Evolutionary conservation across 2,329 filamentous ascomycete genomes (phyloP), one percentile per base, ranked within the genome.

Genomic region (Colletotrichum costaricense): DNA sequence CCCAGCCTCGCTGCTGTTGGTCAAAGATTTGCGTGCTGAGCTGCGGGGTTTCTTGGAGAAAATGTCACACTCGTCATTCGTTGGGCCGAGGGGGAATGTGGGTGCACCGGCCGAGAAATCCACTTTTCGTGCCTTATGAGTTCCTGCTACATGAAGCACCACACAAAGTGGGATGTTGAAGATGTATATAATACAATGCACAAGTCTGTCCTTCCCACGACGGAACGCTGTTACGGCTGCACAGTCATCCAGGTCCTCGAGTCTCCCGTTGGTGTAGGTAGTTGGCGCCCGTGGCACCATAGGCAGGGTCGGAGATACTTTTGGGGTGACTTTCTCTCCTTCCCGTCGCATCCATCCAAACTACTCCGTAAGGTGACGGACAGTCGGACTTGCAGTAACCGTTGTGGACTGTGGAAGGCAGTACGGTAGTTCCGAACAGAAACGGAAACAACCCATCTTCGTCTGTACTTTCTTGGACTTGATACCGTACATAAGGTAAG

Each of bases 21-120:
- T 71, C 67, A 72, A 67, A 72, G 68, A 74, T 74, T 74, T 74
- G 57, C 63, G 35, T 70, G 67, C 66, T 73, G 66, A 42, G 67
- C 67, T 74, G 71, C 67, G 71, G 71, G 71, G 71, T 74, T 69
- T 67, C 67, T 72, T 74, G 71, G 71, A 74, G 68, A 74, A 67
- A 73, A 74, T 72, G 35, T 11, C 28, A 72, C 49, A 24, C 22
- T 38, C 22, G 46, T 49, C 60, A 74, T 74, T 74, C 46, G 71
- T 35, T 35, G 22, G 33, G 19, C 28, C 16, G 38, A 55, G 22
- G 33, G 54, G 38, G 55, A n/a, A 69, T 57, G 58, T 72, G 69
- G 59, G 55, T 4, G 35, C 11, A 56, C 26, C 5, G n/a, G 6
- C 54, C 56, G 55, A 33, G 28, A 2, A 28, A n/a, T 35, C 63